phyloP scores from a whole-genome alignment of 2,329 filamentous ascomycete genomes.

The Paraphoma sp. region DNA sequence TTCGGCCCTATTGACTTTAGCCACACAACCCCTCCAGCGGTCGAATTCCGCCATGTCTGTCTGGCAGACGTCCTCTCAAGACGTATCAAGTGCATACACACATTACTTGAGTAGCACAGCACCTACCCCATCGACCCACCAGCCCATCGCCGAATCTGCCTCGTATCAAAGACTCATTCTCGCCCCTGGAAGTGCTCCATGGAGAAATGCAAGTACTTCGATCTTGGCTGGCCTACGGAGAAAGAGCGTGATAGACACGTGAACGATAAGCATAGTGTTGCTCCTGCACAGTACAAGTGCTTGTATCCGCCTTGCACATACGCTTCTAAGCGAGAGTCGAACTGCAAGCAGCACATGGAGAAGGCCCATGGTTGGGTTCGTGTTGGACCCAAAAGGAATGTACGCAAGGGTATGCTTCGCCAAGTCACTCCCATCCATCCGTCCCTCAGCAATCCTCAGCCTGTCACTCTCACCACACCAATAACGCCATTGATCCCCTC shows the following conservation, averaged over 20 bases:
- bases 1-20: constrained; percentile 32
- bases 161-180: constrained; percentile 70
- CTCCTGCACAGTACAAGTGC: constrained; percentile 84
- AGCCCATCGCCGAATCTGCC: constrained; percentile 32
- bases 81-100: constrained; percentile 37
- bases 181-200: constrained; percentile 93
- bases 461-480: constrained; percentile 43
- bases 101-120: constrained; percentile 35
- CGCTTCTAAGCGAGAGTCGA: constrained; percentile 93
- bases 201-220: constrained; percentile 84
- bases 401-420: constrained; percentile 50
- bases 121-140: constrained; percentile 26
- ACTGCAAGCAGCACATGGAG: constrained; percentile 99
- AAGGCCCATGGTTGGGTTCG: constrained; percentile 94
- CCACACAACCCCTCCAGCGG: constrained; percentile 26
- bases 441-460: constrained; percentile 45
- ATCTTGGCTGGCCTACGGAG: constrained; percentile 93
- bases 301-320: constrained; percentile 85
- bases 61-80: constrained; percentile 32
- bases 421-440: constrained; percentile 44
- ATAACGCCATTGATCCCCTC: constrained; percentile 50
- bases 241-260: constrained; percentile 96
- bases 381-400: constrained; percentile 89
- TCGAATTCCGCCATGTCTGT: constrained; percentile 27
- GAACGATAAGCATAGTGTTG: constrained; percentile 91